phyloP scores from a whole-genome alignment of 352 stramenopile genomes.

The Phytophthora sp. region DNA sequence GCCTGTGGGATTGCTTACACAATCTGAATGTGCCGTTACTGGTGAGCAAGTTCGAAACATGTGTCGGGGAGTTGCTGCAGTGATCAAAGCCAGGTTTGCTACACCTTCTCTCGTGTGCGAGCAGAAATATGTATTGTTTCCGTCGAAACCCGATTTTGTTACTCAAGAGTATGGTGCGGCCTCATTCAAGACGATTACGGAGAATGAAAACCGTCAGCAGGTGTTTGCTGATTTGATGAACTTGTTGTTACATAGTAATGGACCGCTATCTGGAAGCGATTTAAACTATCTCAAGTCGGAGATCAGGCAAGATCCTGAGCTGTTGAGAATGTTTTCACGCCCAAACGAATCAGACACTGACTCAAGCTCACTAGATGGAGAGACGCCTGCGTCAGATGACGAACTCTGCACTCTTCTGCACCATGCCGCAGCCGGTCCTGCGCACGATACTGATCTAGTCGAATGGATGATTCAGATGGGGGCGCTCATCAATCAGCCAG shows the following conservation, averaged over 20 bases:
- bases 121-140: slow-evolving; percentile 25
- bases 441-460: slow-evolving; percentile 30
- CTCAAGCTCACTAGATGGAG: background rate
- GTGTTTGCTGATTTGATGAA: slow-evolving; percentile 30
- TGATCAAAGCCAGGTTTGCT: slow-evolving; percentile 33
- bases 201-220: background rate
- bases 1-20: slow-evolving; percentile 1
- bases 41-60: no score
- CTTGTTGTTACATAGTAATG: slow-evolving; percentile 17
- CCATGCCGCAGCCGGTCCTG: slow-evolving; percentile 34
- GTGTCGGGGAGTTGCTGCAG: slow-evolving; percentile 14
- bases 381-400: background rate
- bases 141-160: slow-evolving; percentile 23
- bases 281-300: slow-evolving; percentile 17
- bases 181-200: slow-evolving; percentile 9
- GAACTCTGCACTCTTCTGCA: slow-evolving; percentile 19
- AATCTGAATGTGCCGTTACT: no score
- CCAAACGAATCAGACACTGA: background rate
- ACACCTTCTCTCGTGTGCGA: slow-evolving; percentile 9
- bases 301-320: slow-evolving; percentile 22
- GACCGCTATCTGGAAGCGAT: slow-evolving; percentile 11
- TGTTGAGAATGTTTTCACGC: slow-evolving; percentile 10
- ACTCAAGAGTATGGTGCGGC: slow-evolving; percentile 19
- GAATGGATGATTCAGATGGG: slow-evolving; percentile 52
- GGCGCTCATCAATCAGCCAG: slow-evolving; percentile 20